phyloP scores from a whole-genome alignment of 352 stramenopile genomes.

The Phytophthora constricta region DNA sequence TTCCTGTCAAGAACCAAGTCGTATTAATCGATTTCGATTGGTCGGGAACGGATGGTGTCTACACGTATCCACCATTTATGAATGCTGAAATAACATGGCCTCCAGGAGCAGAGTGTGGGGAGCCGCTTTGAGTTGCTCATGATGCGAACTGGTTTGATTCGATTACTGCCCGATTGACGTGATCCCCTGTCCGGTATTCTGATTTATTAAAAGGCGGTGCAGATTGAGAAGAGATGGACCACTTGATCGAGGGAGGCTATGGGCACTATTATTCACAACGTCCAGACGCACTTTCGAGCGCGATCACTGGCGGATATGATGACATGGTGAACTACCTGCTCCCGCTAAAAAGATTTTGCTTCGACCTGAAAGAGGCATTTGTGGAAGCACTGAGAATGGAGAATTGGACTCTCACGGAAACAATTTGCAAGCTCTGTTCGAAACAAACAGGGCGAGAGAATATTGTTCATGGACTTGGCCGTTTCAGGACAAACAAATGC shows the following conservation, averaged over 20 bases:
- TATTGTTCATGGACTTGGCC: not conserved
- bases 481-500: not conserved
- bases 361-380: not conserved
- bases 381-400: not conserved
- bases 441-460: not conserved
- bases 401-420: not conserved
- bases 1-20: constrained; percentile 32
- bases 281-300: not conserved
- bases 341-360: not conserved
- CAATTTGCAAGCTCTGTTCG: not conserved
- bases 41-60: constrained; percentile 30
- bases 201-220: no score
- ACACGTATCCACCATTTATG: constrained; percentile 38
- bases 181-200: not conserved
- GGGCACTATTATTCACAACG: not conserved
- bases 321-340: constrained; percentile 7
- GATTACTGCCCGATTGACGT: constrained; percentile 11
- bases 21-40: constrained; percentile 47
- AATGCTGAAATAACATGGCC: constrained; percentile 30
- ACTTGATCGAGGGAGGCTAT: not conserved
- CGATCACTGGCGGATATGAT: not conserved
- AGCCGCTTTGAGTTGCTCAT: constrained; percentile 20
- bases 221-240: no score
- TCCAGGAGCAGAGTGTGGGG: constrained; percentile 22
- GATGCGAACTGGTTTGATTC: constrained; percentile 19